Evolutionary conservation across 352 stramenopile genomes (phyloP), one percentile per base, ranked within the genome.

Genomic region (Hyaloperonospora arabidopsidis): DNA sequence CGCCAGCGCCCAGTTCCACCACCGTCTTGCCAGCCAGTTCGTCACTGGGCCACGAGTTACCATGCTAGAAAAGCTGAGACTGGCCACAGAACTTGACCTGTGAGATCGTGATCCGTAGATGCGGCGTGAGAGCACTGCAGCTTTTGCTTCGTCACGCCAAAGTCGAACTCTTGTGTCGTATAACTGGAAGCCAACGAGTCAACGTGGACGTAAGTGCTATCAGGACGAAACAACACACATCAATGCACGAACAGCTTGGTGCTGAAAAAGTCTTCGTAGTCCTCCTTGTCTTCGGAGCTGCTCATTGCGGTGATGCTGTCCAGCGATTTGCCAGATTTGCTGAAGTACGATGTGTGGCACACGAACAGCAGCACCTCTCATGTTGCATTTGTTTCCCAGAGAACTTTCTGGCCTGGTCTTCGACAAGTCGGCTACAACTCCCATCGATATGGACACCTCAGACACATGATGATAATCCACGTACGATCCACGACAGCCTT

Each of bases 401-500:
- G 38, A n/a, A 18, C n/a, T 18, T 21, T 44, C 5, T 1, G n/a
- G 2, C 38, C 19, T 44, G 15, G 15, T 19, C n/a, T 6, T 44
- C 28, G 40, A 28, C 25, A 39, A 40, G n/a, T 51, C 17, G 10
- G 18, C 17, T 79, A 93, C 19, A 93, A 50, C 45, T 93, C 79
- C 80, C 83, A 91, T 39, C 72, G 79, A 52, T 85, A 82, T 6
- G 80, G 76, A 67, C 80, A 93, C 44, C 72, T 62, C 7, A 83
- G 65, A 45, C 83, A 93, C 53, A 90, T 72, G 52, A 93, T 70
- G 54, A 93, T 83, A 43, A 93, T 88, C 18, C 80, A 80, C 46
- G 75, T 84, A 58, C 83, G 83, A 60, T 93, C 83, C 34, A 90
- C 83, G 22, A 89, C 83, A 15, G 83, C 80, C 59, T 93, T 93